These are phyloP conservation scores for Ascochyta clinopodiicola DNA, from an alignment of 2,329 filamentous ascomycete species.

Conservation along the genomic window DNA sequence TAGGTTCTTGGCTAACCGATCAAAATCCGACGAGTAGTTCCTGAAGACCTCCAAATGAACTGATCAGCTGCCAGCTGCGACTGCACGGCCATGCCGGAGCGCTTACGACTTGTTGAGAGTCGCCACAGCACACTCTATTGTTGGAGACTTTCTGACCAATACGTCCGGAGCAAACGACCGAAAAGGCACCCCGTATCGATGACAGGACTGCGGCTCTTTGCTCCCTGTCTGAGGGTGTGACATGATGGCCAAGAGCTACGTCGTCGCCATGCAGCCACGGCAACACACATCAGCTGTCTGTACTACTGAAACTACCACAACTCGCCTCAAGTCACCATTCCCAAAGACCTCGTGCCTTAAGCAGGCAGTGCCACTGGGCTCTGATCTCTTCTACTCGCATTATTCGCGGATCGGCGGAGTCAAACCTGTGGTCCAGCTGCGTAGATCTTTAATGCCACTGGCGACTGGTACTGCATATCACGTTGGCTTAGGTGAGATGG, in stretches of 20 bases:
- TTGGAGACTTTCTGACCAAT: background rate
- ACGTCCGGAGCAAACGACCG: background rate
- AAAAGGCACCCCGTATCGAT: background rate
- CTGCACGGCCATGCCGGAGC: background rate
- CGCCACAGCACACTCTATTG: background rate
- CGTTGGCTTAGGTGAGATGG: constrained; percentile 10
- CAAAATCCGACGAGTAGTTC: background rate
- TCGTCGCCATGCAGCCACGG: constrained; percentile 4
- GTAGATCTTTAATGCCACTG: background rate
- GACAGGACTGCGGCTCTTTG: constrained; percentile 1
- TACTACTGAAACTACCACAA: background rate
- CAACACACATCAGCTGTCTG: constrained; percentile 7
- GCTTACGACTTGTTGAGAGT: background rate
- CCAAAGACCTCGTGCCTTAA: background rate
- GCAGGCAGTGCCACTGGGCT: background rate
- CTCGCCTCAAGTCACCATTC: background rate
- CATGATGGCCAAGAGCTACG: background rate
- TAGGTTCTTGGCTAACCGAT: background rate
- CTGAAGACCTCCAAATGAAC: background rate
- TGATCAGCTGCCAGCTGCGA: background rate
- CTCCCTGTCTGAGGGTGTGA: background rate
- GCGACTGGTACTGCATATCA: background rate
- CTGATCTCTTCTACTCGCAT: background rate
- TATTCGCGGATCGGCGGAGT: background rate
- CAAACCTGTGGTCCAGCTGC: background rate